A percentile compares a stretch with the other conserved stretches of the same genome.
Evolutionary conservation across 345 rosid genomes (phyloP).

Genomic region (Gossypium mustelinum): DNA sequence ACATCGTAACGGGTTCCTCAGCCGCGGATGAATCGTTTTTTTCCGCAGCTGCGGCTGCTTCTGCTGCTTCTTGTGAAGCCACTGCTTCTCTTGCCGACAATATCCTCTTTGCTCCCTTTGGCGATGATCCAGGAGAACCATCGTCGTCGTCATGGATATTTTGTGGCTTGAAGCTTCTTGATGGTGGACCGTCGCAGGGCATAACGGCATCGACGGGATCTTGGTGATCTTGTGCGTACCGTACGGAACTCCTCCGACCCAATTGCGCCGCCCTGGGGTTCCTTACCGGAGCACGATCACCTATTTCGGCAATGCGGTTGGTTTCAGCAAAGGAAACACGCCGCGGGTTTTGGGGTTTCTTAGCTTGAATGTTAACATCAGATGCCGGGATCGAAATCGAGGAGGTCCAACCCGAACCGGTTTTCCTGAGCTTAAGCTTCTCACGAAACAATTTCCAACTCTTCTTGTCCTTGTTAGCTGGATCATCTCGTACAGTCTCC

Average conservation of each 20-base stretch:
- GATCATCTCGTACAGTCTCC: conserved; percentile 42
- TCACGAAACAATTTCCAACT: conserved; percentile 81
- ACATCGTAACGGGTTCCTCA: conserved; percentile 54
- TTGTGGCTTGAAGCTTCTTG: conserved; percentile 45
- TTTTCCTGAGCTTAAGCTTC: conserved; percentile 56
- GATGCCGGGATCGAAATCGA: conserved; percentile 51
- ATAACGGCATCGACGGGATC: conserved; percentile 21
- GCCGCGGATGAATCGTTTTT: neutral
- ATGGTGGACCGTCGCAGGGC: conserved; percentile 29
- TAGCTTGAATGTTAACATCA: conserved; percentile 40
- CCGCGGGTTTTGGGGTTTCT: conserved; percentile 42
- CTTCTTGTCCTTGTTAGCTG: conserved; percentile 50
- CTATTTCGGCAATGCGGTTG: conserved; percentile 27
- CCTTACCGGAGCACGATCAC: conserved; percentile 3
- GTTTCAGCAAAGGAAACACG: conserved; percentile 35
- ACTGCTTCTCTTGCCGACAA: conserved; percentile 88
- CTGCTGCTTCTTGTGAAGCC: conserved; percentile 70
- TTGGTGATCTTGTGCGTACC: conserved; percentile 32
- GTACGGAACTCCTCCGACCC: conserved; percentile 16
- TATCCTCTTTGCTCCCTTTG: conserved; percentile 50
- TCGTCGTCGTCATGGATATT: conserved; percentile 34
- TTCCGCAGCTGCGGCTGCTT: conserved; percentile 38
- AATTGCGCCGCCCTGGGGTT: conserved; percentile 11
- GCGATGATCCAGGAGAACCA: conserved; percentile 24
- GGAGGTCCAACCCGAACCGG: conserved; percentile 70